Evolutionary conservation across 2,329 filamentous ascomycete species (phyloP), one percentile per base, ranked within the genome.

Genomic region (Pseudocercospora fijiensis): DNA sequence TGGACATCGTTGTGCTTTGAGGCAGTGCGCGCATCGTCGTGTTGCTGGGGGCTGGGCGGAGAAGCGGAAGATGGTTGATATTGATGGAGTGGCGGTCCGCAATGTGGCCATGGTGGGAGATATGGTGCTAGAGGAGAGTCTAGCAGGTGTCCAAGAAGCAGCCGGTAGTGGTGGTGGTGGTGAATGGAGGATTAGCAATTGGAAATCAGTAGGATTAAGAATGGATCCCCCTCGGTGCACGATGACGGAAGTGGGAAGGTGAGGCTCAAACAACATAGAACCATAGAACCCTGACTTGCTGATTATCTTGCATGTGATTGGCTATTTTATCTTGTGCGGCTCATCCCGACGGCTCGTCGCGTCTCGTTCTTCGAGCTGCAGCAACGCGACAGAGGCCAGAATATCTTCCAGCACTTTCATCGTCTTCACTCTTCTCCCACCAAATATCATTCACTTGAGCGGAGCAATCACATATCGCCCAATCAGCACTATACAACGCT

Each of bases 1-100:
- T 26, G 76, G 75, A 65, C 80, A 80, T 71, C 73, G 67, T 61
- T 74, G 73, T 26, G 71, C 71, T 62, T 70, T 70, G 49, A 79
- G 71, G 69, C 80, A 83, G 73, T 78, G 78, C 61, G 77, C 73
- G 70, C 80, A 82, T 72, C 70, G 65, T 57, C 69, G 62, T 10
- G 70, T 65, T 11, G 71, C 52, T 13, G 70, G 59, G 22, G 74
- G 67, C 63, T 73, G 71, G 37, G 75, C 69, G 70, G 73, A 70
- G 70, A 76, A 76, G 43, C 74, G 69, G 71, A 76, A 76, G 53
- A 77, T 76, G 64, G 68, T 66, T n/a, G 70, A 63, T 22, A 74
- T 66, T n/a, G 73, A 69, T 2, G 74, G 68, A 20, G 69, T 66
- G 13, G 70, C 60, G 26, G 74, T 67, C 53, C 73, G 65, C 26